Percentiles rank a stretch among this genome's conserved stretches.
These are phyloP conservation scores for Fusarium nanum DNA, from an alignment of 2,329 filamentous ascomycete genomes.

Conservation along the genomic window DNA sequence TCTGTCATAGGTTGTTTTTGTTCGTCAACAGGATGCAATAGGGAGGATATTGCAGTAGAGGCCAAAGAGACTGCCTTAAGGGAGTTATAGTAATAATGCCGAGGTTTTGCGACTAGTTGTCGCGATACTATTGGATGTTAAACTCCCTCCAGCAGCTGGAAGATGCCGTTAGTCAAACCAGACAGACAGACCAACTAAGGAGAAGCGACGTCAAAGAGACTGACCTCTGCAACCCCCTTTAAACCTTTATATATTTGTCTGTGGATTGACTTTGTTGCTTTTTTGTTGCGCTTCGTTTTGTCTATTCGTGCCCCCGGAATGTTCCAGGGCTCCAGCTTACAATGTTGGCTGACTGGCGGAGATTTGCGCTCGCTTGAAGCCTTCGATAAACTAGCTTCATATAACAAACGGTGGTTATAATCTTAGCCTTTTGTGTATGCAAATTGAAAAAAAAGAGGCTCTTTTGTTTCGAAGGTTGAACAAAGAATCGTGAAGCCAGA, in stretches of 20 bases:
- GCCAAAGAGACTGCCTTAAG: not conserved
- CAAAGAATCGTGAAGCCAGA: not conserved
- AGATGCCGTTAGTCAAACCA: not conserved
- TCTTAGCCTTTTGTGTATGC: not conserved
- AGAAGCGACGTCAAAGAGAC: slow-evolving; percentile 1
- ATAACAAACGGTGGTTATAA: slow-evolving; percentile 20
- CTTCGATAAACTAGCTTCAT: slow-evolving; percentile 35
- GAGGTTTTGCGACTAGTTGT: slow-evolving; percentile 24
- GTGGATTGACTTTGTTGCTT: slow-evolving; percentile 8
- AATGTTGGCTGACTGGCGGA: slow-evolving; percentile 33
- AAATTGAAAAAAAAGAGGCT: not conserved
- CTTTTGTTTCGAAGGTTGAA: not conserved
- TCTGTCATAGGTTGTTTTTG: not conserved
- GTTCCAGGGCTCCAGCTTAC: slow-evolving; percentile 17
- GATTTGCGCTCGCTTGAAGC: slow-evolving; percentile 40
- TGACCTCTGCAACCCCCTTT: slow-evolving; percentile 11
- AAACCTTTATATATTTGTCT: slow-evolving; percentile 11
- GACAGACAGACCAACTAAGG: not conserved
- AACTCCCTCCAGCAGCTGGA: not conserved
- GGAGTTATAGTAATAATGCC: slow-evolving; percentile 8
- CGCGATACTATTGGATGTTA: slow-evolving; percentile 10
- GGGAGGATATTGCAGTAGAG: not conserved
- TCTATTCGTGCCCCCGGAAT: slow-evolving; percentile 18
- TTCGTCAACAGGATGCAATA: slow-evolving; percentile 3
- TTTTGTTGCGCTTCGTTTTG: slow-evolving; percentile 16